phyloP scores from a whole-genome alignment of 1,284 basidiomycete species.

The Pseudozyma sp. region DNA sequence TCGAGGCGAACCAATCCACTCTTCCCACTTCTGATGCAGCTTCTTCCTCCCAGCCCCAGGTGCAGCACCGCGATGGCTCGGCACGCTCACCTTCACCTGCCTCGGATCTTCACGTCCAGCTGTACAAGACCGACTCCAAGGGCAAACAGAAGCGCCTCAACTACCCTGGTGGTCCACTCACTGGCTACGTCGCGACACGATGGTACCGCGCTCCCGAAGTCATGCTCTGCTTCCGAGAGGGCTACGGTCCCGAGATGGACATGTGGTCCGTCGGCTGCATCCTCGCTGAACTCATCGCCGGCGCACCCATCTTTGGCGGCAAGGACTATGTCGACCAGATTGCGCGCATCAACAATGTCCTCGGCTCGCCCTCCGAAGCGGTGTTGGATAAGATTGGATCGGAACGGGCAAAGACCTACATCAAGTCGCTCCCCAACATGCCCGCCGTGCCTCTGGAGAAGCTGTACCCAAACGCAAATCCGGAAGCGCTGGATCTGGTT shows the following conservation, averaged over 20 bases:
- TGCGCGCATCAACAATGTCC: conserved; percentile 63
- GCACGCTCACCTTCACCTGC: conserved; percentile 34
- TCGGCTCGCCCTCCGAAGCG: conserved; percentile 60
- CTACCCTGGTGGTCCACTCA: conserved; percentile 66
- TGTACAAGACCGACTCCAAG: conserved; percentile 49
- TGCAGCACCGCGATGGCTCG: conserved; percentile 15
- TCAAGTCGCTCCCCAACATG: conserved; percentile 60
- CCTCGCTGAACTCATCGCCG: conserved; percentile 64
- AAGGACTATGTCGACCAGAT: conserved; percentile 69
- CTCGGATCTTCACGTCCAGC: conserved; percentile 43
- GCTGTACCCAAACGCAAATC: conserved; percentile 57
- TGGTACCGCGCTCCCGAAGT: conserved; percentile 68
- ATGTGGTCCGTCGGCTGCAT: conserved; percentile 69
- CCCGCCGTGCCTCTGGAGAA: conserved; percentile 49
- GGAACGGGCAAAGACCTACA: conserved; percentile 60
- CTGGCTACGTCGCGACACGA: conserved; percentile 66
- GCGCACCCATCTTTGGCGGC: conserved; percentile 66
- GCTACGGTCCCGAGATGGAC: conserved; percentile 67
- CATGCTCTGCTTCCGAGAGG: conserved; percentile 66
- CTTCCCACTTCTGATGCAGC: conserved; percentile 2
- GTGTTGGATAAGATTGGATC: conserved; percentile 63
- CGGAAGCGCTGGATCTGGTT: conserved; percentile 62
- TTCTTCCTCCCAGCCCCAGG: conserved; percentile 1
- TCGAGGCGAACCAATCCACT: conserved; percentile 5
- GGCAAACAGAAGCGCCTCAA: conserved; percentile 56